phyloP scores from a whole-genome alignment of 345 rosid genomes.

The Salix purpurea region DNA sequence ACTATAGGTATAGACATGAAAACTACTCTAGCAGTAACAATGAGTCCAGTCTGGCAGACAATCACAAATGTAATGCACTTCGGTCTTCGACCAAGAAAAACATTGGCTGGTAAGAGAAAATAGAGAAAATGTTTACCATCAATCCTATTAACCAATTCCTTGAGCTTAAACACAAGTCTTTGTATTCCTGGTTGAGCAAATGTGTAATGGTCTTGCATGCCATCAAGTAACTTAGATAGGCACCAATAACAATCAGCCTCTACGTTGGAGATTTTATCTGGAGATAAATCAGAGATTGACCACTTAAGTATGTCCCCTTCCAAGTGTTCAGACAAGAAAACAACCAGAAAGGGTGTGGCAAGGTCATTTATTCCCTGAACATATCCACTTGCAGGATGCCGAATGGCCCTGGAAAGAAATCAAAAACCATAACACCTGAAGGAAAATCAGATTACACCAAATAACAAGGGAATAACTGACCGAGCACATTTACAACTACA shows the following conservation, averaged over 20 bases:
- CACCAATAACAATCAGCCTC: slow-evolving; percentile 99
- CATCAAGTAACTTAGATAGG: slow-evolving; percentile 90
- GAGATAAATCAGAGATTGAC: slow-evolving; percentile 66
- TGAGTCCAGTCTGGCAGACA: not conserved
- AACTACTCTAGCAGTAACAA: not conserved
- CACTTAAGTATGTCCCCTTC: slow-evolving; percentile 73
- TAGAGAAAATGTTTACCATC: slow-evolving; percentile 58
- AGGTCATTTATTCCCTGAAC: slow-evolving; percentile 99
- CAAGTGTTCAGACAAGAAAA: slow-evolving; percentile 85
- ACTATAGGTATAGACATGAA: not conserved
- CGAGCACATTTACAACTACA: not conserved
- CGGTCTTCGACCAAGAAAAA: not conserved
- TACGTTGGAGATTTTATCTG: slow-evolving; percentile 57
- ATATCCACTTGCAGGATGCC: slow-evolving; percentile 99
- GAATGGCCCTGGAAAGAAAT: slow-evolving; percentile 74
- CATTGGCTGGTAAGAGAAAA: not conserved
- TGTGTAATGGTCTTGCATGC: slow-evolving; percentile 99
- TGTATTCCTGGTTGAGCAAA: slow-evolving; percentile 99
- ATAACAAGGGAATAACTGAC: not conserved
- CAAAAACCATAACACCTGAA: slow-evolving; percentile 11
- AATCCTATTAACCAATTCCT: slow-evolving; percentile 89
- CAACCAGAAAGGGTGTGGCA: slow-evolving; percentile 91
- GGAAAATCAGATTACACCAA: slow-evolving; percentile 5
- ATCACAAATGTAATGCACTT: not conserved
- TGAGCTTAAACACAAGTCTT: slow-evolving; percentile 95